phyloP scores from a whole-genome alignment of 2,329 filamentous ascomycete genomes.

The Periglandula ipomoeae region DNA sequence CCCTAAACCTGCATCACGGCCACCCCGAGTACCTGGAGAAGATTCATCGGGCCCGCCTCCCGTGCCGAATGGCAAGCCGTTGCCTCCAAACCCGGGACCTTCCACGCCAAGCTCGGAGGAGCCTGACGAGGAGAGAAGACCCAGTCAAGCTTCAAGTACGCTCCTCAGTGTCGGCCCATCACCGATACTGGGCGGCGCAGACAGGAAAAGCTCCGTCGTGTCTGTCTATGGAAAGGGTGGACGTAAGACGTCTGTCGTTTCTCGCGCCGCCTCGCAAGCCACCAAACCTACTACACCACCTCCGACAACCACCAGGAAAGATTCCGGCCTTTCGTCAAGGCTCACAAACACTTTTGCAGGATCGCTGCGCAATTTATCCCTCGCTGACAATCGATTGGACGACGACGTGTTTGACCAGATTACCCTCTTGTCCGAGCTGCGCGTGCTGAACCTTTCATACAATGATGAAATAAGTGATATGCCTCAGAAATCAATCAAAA shows the following conservation, averaged over 20 bases:
- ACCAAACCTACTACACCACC: conserved; percentile 40
- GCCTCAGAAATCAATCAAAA: conserved; percentile 76
- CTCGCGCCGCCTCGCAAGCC: conserved; percentile 45
- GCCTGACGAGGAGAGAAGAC: conserved; percentile 57
- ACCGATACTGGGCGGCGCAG: conserved; percentile 48
- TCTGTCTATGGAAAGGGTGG: conserved; percentile 70
- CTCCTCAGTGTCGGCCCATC: conserved; percentile 68
- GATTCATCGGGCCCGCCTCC: conserved; percentile 25
- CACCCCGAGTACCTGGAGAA: conserved; percentile 51
- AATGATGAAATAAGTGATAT: conserved; percentile 84
- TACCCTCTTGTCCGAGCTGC: conserved; percentile 69
- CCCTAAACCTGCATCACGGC: conserved; percentile 71
- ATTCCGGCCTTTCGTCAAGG: conserved; percentile 75
- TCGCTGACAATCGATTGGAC: conserved; percentile 89
- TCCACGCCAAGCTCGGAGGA: conserved; percentile 71
- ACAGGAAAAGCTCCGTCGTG: conserved; percentile 75
- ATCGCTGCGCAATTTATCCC: conserved; percentile 72
- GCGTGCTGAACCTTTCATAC: conserved; percentile 87
- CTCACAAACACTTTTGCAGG: conserved; percentile 80
- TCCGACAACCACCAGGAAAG: conserved; percentile 58
- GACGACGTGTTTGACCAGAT: conserved; percentile 95
- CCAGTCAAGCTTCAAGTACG: conserved; percentile 75
- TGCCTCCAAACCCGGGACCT: conserved; percentile 33
- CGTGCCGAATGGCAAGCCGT: conserved; percentile 31
- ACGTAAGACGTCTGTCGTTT: conserved; percentile 78